Evolutionary conservation across 768 basidiomycete genomes (phyloP).

Genomic region (Calocera viscosa): DNA sequence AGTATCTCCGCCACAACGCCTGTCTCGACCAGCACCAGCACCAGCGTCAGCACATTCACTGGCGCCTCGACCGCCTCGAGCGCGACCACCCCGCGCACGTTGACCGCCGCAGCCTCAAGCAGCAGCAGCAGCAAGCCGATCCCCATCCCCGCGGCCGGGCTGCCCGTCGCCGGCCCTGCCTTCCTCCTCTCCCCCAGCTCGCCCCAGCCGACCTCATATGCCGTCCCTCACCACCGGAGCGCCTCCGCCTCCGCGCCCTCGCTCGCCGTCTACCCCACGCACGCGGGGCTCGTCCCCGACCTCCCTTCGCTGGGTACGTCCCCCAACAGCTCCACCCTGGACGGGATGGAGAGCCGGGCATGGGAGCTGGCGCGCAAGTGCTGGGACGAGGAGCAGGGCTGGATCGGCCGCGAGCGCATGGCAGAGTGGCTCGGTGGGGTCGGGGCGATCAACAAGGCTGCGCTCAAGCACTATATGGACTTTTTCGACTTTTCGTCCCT

Average conservation of each 20-base stretch:
- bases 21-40: neutral
- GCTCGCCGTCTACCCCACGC: constrained; percentile 21
- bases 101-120: neutral
- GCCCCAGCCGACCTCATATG: neutral
- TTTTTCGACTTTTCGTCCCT: constrained; percentile 77
- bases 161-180: neutral
- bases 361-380: constrained; percentile 64
- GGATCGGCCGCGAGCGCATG: constrained; percentile 78
- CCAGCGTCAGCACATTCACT: too few relatives aligned
- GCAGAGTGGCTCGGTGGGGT: constrained; percentile 90
- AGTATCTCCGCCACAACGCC: neutral
- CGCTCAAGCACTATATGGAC: constrained; percentile 70
- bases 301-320: neutral
- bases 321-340: neutral
- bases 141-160: neutral
- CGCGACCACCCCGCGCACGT: neutral
- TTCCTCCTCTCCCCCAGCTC: constrained; percentile 5
- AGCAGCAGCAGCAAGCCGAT: neutral
- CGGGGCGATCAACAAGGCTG: constrained; percentile 57
- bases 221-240: constrained; percentile 24
- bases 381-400: constrained; percentile 76
- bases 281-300: neutral
- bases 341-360: constrained; percentile 33
- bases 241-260: constrained; percentile 30
- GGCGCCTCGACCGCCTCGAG: neutral